Conservation (phyloP, 148 eudicot species). For the Rhododendron molle region DNA sequence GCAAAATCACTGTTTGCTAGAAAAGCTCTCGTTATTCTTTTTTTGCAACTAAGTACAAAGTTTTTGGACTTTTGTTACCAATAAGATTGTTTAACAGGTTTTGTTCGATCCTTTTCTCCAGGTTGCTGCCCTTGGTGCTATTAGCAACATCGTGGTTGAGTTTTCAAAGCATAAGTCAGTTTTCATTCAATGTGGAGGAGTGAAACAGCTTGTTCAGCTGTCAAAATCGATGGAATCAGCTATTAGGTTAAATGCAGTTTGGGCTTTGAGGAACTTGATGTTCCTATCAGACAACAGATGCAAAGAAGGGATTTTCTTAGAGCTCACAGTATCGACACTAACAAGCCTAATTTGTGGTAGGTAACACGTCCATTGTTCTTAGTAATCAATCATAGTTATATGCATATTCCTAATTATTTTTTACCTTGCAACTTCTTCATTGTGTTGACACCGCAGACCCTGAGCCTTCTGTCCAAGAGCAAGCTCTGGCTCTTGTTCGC, state of each 20-base stretch:
- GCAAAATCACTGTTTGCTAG: neutral
- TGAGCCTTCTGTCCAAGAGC: constrained; percentile 88
- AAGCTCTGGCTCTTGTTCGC: constrained; percentile 76
- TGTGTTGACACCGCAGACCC: constrained; percentile 45
- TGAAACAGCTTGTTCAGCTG: constrained; percentile 79
- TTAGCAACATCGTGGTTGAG: constrained; percentile 82
- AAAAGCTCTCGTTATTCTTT: neutral
- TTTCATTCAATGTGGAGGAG: constrained; percentile 68
- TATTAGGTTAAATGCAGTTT: constrained; percentile 64
- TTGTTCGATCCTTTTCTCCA: constrained; percentile 26
- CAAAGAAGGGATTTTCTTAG: constrained; percentile 61
- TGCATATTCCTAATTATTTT: neutral
- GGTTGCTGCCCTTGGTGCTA: constrained; percentile 83
- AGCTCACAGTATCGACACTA: constrained; percentile 64
- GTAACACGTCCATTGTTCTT: constrained; percentile 1
- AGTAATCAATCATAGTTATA: neutral
- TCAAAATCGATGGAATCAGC: constrained; percentile 84
- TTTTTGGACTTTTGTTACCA: neutral
- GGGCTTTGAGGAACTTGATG: constrained; percentile 77
- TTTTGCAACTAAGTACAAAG: neutral
- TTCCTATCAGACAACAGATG: constrained; percentile 58
- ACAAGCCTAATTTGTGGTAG: constrained; percentile 77
- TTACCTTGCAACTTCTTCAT: neutral
- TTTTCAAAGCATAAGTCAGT: constrained; percentile 57
- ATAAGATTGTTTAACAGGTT: neutral